These are phyloP conservation scores for Musa itinerans DNA, from an alignment of 176 grass and related monocot species.

Conservation along the genomic window DNA sequence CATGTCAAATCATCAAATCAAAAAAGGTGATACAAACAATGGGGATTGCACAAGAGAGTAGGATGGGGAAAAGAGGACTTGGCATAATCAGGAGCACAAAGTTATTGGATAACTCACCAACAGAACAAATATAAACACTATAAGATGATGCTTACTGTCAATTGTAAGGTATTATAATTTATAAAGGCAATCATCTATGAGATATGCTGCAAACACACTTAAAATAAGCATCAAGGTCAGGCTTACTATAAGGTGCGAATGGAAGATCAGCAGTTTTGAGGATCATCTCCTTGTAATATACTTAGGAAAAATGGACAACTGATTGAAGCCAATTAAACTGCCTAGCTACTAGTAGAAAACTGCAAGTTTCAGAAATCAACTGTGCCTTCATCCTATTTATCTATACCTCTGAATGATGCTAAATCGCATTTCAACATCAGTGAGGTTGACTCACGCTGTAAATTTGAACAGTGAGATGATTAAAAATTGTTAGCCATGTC, in stretches of 20 bases:
- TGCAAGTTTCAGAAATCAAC: not conserved
- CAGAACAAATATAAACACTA: too few species aligned
- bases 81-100: not conserved
- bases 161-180: not conserved
- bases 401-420: not conserved
- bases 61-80: not conserved
- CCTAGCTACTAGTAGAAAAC: not conserved
- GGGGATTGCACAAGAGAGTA: not conserved
- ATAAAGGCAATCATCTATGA: not conserved
- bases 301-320: too few species aligned
- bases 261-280: too few species aligned
- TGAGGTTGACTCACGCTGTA: too few species aligned
- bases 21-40: not conserved
- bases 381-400: not conserved
- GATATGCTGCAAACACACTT: not conserved
- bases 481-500: too few species aligned
- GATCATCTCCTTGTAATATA: too few species aligned
- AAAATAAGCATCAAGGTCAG: too few species aligned
- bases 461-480: too few species aligned
- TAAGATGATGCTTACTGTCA: not conserved
- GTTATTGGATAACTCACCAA: not conserved
- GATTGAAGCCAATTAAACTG: too few species aligned
- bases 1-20: not conserved
- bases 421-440: not conserved
- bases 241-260: too few species aligned